phyloP scores from a whole-genome alignment of 257 asterid species.

The Cruciata laevipes region DNA sequence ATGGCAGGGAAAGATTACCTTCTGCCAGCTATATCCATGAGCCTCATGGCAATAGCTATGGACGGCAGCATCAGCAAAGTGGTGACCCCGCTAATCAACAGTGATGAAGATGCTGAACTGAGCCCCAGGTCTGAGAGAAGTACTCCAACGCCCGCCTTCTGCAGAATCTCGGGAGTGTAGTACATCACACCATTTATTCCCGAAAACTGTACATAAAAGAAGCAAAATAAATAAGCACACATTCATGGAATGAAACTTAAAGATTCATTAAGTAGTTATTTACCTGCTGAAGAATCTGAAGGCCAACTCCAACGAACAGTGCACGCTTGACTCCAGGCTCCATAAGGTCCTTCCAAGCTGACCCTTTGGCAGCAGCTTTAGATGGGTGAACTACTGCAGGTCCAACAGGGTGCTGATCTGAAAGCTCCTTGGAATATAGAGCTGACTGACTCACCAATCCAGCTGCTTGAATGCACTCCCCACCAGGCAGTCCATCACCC shows the following conservation, averaged over 20 bases:
- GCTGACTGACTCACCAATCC: slow-evolving; percentile 62
- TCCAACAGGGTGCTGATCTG: slow-evolving; percentile 39
- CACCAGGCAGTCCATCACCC: slow-evolving; percentile 34
- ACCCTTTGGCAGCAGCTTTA: slow-evolving; percentile 33
- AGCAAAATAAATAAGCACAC: not conserved
- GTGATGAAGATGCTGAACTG: slow-evolving; percentile 46
- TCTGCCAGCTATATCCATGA: slow-evolving; percentile 64
- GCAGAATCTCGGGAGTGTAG: slow-evolving; percentile 75
- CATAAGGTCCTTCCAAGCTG: slow-evolving; percentile 36
- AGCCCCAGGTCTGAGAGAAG: slow-evolving; percentile 51
- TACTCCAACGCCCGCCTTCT: slow-evolving; percentile 59
- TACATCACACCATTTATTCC: slow-evolving; percentile 61
- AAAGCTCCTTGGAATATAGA: slow-evolving; percentile 31
- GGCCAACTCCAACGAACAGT: slow-evolving; percentile 52
- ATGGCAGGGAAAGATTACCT: slow-evolving; percentile 28
- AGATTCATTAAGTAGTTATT: too few relatives aligned
- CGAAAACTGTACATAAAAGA: slow-evolving; percentile 35
- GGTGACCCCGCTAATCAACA: slow-evolving; percentile 52
- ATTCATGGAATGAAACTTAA: too few relatives aligned
- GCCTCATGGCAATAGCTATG: slow-evolving; percentile 61
- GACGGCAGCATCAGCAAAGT: slow-evolving; percentile 60
- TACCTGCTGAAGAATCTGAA: slow-evolving; percentile 73
- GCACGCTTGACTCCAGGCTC: slow-evolving; percentile 74
- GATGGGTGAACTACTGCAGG: slow-evolving; percentile 42
- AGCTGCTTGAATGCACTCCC: slow-evolving; percentile 40